Evolutionary conservation across 306 rosid species (phyloP).

Genomic region (Quercus ilex): DNA sequence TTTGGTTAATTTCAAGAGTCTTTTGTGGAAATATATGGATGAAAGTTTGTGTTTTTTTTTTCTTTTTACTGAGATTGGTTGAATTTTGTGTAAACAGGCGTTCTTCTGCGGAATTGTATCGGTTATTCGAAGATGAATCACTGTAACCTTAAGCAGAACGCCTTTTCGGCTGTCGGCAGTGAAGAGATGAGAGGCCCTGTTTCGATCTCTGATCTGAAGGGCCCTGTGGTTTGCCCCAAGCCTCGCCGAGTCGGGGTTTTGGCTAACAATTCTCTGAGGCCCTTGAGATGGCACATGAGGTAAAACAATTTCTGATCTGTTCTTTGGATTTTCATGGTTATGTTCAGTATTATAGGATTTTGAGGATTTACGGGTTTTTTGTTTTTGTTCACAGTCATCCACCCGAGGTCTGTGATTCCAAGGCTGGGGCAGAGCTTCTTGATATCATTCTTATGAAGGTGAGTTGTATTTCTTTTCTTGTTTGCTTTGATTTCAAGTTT

Average conservation of each 20-base stretch:
- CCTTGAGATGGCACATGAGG: conserved; percentile 64
- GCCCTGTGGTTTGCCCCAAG: conserved; percentile 71
- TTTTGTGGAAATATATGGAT: too few species aligned
- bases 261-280: conserved; percentile 38
- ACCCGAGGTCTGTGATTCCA: conserved; percentile 55
- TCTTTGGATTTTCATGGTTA: neutral
- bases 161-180: conserved; percentile 40
- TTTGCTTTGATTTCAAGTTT: neutral
- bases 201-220: conserved; percentile 46
- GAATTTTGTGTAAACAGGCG: conserved; percentile 42
- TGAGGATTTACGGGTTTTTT: conserved; percentile 3
- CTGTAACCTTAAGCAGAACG: conserved; percentile 73
- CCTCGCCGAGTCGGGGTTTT: conserved; percentile 72
- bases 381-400: conserved; percentile 33
- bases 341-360: conserved; percentile 4
- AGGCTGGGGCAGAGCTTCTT: conserved; percentile 79
- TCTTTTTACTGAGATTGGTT: neutral
- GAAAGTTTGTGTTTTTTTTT: neutral
- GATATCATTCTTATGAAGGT: conserved; percentile 77
- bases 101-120: conserved; percentile 44
- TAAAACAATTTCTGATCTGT: conserved; percentile 5
- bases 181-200: conserved; percentile 57
- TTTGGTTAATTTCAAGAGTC: too few species aligned
- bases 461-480: neutral
- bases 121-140: conserved; percentile 55